These are phyloP conservation scores for Pyronema domesticum DNA, from an alignment of 495 filamentous ascomycete genomes.

Conservation along the genomic window DNA sequence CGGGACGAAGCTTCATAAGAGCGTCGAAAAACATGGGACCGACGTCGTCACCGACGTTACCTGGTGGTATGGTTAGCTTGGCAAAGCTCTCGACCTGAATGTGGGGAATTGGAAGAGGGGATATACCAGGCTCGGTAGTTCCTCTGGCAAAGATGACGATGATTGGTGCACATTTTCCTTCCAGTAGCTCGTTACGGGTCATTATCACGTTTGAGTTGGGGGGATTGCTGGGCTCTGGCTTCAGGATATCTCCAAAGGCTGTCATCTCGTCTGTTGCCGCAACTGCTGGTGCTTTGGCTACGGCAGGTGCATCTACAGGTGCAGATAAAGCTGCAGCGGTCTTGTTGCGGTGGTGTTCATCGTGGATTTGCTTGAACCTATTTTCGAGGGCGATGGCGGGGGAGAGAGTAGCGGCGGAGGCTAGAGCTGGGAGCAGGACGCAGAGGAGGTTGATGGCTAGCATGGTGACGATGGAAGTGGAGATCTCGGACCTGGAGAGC, in stretches of 20 bases:
- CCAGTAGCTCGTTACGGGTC: constrained; percentile 14
- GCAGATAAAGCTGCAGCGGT: neutral
- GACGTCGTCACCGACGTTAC: constrained; percentile 18
- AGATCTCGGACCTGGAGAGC: too few species aligned
- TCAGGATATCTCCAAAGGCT: neutral
- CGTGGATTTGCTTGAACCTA: neutral
- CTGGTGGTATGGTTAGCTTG: neutral
- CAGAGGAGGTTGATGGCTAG: too few species aligned
- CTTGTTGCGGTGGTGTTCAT: neutral
- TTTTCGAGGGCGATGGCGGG: neutral
- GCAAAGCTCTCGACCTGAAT: too few species aligned
- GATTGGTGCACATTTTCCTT: constrained; percentile 8
- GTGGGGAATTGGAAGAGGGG: neutral
- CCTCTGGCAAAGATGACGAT: constrained; percentile 14
- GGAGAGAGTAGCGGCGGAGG: neutral
- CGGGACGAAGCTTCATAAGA: constrained; percentile 1
- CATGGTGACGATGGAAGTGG: too few species aligned
- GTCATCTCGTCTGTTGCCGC: too few species aligned
- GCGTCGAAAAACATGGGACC: constrained; percentile 12
- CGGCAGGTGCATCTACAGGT: too few species aligned
- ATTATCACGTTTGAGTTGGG: constrained; percentile 6
- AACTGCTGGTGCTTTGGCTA: too few species aligned
- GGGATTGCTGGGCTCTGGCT: constrained; percentile 4
- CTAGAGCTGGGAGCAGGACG: too few species aligned
- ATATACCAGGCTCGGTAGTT: constrained; percentile 9